Conservation (phyloP, 75 land plant genomes). For the Sequoia sempervirens region DNA sequence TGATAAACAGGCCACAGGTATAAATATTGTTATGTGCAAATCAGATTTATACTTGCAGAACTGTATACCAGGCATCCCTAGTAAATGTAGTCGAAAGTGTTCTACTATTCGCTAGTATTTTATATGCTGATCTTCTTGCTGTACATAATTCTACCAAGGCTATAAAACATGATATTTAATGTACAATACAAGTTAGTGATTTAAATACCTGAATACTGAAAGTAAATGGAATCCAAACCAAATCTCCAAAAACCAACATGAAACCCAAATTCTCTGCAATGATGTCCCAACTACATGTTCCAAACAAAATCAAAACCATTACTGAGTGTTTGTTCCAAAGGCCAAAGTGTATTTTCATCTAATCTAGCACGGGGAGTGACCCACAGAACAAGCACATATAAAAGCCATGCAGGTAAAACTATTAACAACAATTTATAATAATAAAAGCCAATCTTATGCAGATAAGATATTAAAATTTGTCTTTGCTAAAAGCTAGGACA, state of each 20-base stretch:
- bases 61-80: neutral
- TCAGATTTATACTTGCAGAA: neutral
- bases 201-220: slow-evolving; percentile 88
- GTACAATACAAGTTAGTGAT: neutral
- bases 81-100: neutral
- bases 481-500: neutral
- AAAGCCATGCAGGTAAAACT: neutral
- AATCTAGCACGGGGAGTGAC: neutral
- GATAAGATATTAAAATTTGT: neutral
- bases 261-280: slow-evolving; percentile 96
- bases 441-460: neutral
- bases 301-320: slow-evolving; percentile 1
- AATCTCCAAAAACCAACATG: slow-evolving; percentile 98
- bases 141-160: neutral
- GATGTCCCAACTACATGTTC: slow-evolving; percentile 82
- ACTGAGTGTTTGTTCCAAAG: neutral
- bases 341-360: neutral
- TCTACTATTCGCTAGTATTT: neutral
- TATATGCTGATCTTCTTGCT: neutral
- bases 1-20: neutral
- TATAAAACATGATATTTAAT: neutral
- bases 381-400: neutral
- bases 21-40: neutral
- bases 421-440: neutral
- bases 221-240: slow-evolving; percentile 97